Conservation (phyloP, 2,329 filamentous ascomycete genomes). For the Aspergillus texensis region DNA sequence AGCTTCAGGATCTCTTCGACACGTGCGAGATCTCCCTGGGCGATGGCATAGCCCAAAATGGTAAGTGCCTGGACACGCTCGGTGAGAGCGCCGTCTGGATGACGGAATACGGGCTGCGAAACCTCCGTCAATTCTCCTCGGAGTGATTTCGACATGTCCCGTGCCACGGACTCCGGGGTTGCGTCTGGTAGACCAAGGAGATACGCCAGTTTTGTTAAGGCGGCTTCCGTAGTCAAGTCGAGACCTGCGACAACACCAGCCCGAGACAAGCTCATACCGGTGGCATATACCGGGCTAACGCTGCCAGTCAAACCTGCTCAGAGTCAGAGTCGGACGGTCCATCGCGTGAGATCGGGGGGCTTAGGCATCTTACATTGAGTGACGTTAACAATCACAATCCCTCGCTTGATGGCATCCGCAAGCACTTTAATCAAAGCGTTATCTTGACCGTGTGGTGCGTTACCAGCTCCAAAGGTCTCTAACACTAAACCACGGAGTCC, state of each 20-base stretch:
- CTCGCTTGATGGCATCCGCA: constrained; percentile 73
- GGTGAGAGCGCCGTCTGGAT: constrained; percentile 64
- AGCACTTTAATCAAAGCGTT: constrained; percentile 79
- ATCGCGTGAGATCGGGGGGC: constrained; percentile 37
- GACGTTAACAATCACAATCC: constrained; percentile 85
- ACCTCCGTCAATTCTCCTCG: constrained; percentile 85
- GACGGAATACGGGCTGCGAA: constrained; percentile 72
- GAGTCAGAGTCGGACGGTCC: constrained; percentile 20
- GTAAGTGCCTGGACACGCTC: constrained; percentile 68
- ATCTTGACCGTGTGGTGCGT: constrained; percentile 80
- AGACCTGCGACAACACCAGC: constrained; percentile 88
- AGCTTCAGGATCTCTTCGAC: constrained; percentile 69
- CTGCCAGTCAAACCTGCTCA: constrained; percentile 61
- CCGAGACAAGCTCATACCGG: constrained; percentile 74
- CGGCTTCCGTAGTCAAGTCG: constrained; percentile 87
- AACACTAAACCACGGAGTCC: constrained; percentile 79
- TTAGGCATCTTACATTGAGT: constrained; percentile 72
- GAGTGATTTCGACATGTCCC: constrained; percentile 72
- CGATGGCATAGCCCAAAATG: constrained; percentile 77
- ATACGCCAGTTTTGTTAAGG: constrained; percentile 87
- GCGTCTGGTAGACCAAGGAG: constrained; percentile 70
- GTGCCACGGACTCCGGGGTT: constrained; percentile 66
- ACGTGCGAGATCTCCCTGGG: constrained; percentile 66
- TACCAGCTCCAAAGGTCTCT: constrained; percentile 92
- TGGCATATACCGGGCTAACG: constrained; percentile 76